Evolutionary conservation across 192 early-diverging fungal species (phyloP).

Genomic region (Phycomyces blakesleeanus): DNA sequence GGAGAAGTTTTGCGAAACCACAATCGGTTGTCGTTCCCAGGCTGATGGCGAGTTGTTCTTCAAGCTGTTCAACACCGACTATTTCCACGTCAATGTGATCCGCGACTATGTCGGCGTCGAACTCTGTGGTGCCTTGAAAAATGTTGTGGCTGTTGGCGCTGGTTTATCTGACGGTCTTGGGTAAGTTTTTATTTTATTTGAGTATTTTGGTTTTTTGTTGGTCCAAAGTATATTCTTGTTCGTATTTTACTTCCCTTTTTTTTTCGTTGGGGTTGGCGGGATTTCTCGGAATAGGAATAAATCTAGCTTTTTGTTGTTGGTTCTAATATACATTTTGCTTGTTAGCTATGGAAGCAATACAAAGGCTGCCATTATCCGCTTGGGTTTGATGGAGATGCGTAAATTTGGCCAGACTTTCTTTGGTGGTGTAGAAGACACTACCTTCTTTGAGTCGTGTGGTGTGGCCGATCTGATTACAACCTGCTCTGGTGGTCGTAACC

Average conservation of each 20-base stretch:
- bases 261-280: neutral
- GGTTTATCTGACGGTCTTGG: constrained; percentile 91
- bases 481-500: constrained; percentile 91
- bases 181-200: too few species aligned
- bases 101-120: constrained; percentile 89
- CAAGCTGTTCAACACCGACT: constrained; percentile 79
- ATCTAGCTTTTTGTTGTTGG: too few species aligned
- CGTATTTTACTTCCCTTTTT: too few species aligned
- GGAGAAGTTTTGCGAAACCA: constrained; percentile 93
- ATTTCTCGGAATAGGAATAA: too few species aligned
- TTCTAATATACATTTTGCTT: too few species aligned
- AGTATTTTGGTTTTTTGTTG: too few species aligned
- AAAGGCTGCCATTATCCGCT: constrained; percentile 94
- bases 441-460: constrained; percentile 96
- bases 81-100: constrained; percentile 82
- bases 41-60: constrained; percentile 76
- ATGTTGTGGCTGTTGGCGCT: constrained; percentile 91
- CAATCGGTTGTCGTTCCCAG: constrained; percentile 70
- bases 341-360: constrained; percentile 83
- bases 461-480: constrained; percentile 95
- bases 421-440: constrained; percentile 76
- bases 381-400: constrained; percentile 93
- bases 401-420: constrained; percentile 83
- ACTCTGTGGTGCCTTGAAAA: constrained; percentile 95
- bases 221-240: too few species aligned